Evolutionary conservation across 768 basidiomycete species (phyloP), one percentile per base, ranked within the genome.

Genomic region (Macrocybe gigantea): DNA sequence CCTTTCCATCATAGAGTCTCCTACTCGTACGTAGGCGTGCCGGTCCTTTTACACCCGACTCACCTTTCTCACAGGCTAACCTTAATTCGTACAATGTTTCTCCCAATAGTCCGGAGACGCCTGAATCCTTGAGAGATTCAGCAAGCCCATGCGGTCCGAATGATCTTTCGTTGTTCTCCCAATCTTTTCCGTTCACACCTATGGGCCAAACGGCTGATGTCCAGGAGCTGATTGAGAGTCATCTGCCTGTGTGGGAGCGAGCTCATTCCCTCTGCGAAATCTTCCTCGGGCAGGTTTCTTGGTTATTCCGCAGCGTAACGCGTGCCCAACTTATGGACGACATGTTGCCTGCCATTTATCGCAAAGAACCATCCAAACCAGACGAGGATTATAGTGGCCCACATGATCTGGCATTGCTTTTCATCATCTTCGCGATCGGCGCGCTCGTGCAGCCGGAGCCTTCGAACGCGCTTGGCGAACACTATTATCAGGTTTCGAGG

Each of bases 161-260:
- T 22, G 61, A 66, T n/a, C 62, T 73, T 7, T 48, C 69, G 11
- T 70, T 73, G 52, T 83, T 85, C 60, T 79, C 82, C 5, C 72
- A 71, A 36, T 65, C 75, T 14, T 86, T 85, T 59, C 83, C 82
- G 0, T 80, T 85, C 59, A 81, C 79, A 0, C 82, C 83, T 13
- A 62, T 78, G 53, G 81, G 80, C 13, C 61, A 72, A 4, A 57
- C 74, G 1, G 53, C 61, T 6, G 70, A 70, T 30, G 70, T 80
- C 32, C 74, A 75, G 45, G 68, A 69, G 36, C 57, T 82, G 38
- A 72, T 85, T 38, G 71, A 74, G 46, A 60, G 65, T 3, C 74
- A 82, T 53, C 71, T 86, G 6, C 85, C 84, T 0, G 49, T 72
- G 0, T 77, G 70, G 59, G 70, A 73, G 5, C 73, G 73, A 6